phyloP scores from a whole-genome alignment of 2,329 filamentous ascomycete genomes.

The Bipolaris oryzae region DNA sequence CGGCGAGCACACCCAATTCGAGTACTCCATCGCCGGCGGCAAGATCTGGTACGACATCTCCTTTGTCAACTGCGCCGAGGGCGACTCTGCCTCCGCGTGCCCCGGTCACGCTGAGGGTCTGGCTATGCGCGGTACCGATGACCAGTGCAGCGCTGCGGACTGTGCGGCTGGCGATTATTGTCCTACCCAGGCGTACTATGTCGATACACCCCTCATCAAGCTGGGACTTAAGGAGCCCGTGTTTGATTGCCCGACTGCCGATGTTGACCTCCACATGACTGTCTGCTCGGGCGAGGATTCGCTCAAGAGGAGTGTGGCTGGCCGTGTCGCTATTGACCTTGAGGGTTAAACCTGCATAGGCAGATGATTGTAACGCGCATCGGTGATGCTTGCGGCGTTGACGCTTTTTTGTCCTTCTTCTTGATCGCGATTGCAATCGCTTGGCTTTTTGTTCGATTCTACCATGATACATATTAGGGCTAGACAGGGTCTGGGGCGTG shows the following conservation, averaged over 20 bases:
- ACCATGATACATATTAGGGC: too few species aligned
- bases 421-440: too few species aligned
- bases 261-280: conserved; percentile 31
- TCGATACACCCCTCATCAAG: conserved; percentile 29
- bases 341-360: neutral
- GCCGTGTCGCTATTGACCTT: conserved; percentile 14
- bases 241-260: conserved; percentile 24
- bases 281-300: conserved; percentile 26
- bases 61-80: conserved; percentile 36
- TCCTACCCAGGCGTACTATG: conserved; percentile 34
- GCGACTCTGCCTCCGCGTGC: conserved; percentile 26
- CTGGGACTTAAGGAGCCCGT: conserved; percentile 32
- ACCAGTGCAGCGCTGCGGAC: conserved; percentile 18
- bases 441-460: too few species aligned
- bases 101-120: conserved; percentile 32
- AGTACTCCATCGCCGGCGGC: conserved; percentile 29
- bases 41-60: conserved; percentile 38
- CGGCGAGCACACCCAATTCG: conserved; percentile 36
- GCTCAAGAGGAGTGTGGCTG: conserved; percentile 36
- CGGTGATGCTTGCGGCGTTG: too few species aligned
- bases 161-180: conserved; percentile 32
- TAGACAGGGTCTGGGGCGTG: too few species aligned
- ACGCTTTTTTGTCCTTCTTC: too few species aligned
- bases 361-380: too few species aligned
- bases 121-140: conserved; percentile 22